Evolutionary conservation across 805 yeast species (phyloP), one percentile per base, ranked within the genome.

Genomic region (Suhomyces emberorum): DNA sequence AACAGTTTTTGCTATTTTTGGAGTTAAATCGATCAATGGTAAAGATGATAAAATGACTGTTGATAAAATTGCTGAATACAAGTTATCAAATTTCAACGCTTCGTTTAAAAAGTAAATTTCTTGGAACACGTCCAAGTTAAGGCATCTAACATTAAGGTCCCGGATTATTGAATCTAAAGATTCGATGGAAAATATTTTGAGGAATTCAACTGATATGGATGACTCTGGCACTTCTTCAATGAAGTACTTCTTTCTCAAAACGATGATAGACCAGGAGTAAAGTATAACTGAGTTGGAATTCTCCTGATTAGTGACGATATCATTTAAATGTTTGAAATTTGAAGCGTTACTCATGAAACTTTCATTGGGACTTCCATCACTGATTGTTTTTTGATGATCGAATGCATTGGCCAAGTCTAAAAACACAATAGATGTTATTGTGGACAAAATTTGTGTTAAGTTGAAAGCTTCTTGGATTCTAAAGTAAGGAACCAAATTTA

Each of bases 241-340:
- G 3, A 73, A 49, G 15, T 69, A 61, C 6, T 66, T 64, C 41
- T 79, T 77, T 15, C 81, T 61, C 45, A 76, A 76, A 8, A 79
- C 52, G 8, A 79, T 55, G 10, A 81, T 73, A 20, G 85, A 74
- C 91, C 91, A 84, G 15, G 77, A 72, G 50, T 81, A 83, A 29
- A 77, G 54, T 1, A 80, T 61, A 8, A 82, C 54, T 2, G 84
- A 61, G 42, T 75, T 74, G 2, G 58, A 39, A 9, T 54, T 57
- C 14, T 63, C 55, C 1, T 70, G 49, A 7, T 58, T 50, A 4
- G 60, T 37, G 12, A 80, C 52, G 3, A 61, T 47, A 1, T 58
- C 52, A 37, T 77, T 70, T 17, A 79, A 59, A n/a, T 51, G 34
- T 20, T 55, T 50, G 39, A 77, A 66, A 3, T 61, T 42, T 0